Conservation (phyloP, 2,329 filamentous ascomycete species). For the Paraphoma chrysanthemicola region DNA sequence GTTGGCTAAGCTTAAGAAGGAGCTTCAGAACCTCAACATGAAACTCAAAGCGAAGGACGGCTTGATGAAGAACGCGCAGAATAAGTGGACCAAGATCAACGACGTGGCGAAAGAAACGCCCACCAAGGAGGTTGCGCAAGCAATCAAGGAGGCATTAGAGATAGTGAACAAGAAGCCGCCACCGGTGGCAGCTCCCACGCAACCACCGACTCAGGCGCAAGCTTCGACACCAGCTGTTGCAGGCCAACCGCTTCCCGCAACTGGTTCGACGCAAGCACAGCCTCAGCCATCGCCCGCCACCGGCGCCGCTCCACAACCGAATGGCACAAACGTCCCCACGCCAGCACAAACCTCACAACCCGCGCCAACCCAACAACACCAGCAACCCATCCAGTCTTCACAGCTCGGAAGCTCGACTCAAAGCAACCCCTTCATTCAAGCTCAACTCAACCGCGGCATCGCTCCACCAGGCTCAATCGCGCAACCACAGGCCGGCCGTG, state of each 20-base stretch:
- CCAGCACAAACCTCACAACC: constrained; percentile 21
- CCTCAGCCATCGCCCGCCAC: constrained; percentile 19
- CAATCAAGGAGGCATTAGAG: constrained; percentile 83
- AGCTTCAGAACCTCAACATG: constrained; percentile 16
- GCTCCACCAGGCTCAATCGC: constrained; percentile 30
- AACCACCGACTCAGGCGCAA: constrained; percentile 22
- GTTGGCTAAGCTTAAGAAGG: background rate
- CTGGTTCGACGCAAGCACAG: constrained; percentile 10
- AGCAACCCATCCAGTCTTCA: constrained; percentile 4
- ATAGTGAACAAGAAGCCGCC: constrained; percentile 73
- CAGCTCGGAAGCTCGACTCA: background rate
- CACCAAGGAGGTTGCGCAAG: constrained; percentile 80
- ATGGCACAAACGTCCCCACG: constrained; percentile 12
- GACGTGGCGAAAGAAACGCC: constrained; percentile 86
- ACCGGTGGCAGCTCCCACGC: constrained; percentile 21
- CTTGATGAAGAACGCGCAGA: constrained; percentile 67
- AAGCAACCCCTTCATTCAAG: constrained; percentile 20
- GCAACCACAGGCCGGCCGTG: constrained; percentile 12
- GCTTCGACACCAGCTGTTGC: constrained; percentile 5
- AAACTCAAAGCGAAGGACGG: constrained; percentile 68
- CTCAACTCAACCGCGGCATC: constrained; percentile 26
- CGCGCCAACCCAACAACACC: constrained; percentile 8
- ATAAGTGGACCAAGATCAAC: constrained; percentile 80
- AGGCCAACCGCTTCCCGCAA: constrained; percentile 5
- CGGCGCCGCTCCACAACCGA: constrained; percentile 15